Base-by-base conservation (phyloP, 1,284 basidiomycete genomes). In the Hypsizygus ulmarius region DNA sequence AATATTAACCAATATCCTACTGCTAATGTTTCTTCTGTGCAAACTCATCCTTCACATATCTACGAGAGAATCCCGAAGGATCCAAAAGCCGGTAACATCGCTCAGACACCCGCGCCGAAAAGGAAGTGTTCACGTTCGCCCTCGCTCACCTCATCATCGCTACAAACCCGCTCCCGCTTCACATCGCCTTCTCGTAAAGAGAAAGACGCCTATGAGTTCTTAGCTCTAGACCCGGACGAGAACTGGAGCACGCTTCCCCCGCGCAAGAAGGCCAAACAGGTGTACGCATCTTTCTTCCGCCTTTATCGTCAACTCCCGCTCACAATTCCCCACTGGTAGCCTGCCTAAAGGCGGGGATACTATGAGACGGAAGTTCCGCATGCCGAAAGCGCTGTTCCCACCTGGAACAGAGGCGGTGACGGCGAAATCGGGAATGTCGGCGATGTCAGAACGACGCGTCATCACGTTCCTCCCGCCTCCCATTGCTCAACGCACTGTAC, bases 381-480 rank as follows among this genome's bases (percentile, higher is more conserved):
- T 79, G 3, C 74, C 74, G 19, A 48, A 50, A 15, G 28, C 52
- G 12, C 29, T 25, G 11, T 28, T 48, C 12, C 46, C 48, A 21
- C 37, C 41, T n/a, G 30, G 27, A 28, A 44, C 45, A 12, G 15
- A 47, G 25, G 14, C 29, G 10, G 48, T 42, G 9, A 51, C 46
- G 29, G 39, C 45, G 35, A 55, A 55, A 40, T 60, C 41, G 2
- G 61, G 64, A 7, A 61, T 63, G 52, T 56, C 49, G 12, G 60
- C 61, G 1, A 59, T 55, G 5, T 58, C 59, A 9, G 52, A 59
- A 11, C 59, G 59, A 34, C 65, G 74, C 11, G 68, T 78, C 1
- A 63, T 74, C 28, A 73, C 67, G 0, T 79, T 75, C 51, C 58
- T 77, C 1, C 77, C 77, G 9, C 75, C 77, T 9, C 75, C 75